Evolutionary conservation across 192 early-diverging fungal species (phyloP), one percentile per base, ranked within the genome.

Genomic region (Coemansia umbellata): DNA sequence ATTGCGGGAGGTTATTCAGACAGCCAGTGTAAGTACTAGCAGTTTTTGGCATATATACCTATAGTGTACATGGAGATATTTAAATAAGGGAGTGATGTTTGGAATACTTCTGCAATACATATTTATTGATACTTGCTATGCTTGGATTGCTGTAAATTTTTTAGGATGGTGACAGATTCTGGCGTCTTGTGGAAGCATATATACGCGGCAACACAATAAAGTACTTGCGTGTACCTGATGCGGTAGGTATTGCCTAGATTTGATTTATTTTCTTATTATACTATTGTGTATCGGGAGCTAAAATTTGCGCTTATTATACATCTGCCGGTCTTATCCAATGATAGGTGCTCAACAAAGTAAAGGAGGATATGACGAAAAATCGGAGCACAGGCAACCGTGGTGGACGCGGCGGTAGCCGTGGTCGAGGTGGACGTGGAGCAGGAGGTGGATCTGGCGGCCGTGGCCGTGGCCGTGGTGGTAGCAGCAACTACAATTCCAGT

Each of bases 1-100:
- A 31, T 78, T 98, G 21, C 84, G 89, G 47, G 93, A 96, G 64
- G 94, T 97, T 18, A 95, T 97, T 59, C 88, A 89, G 68, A 98
- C 94, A 0, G 86, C 85, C 0, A 86, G 91, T 28, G 84, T 86
- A 86, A 58, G 74, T 55, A 24, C 30, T 39, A n/a, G n/a, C 33
- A 9, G 33, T n/a, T n/a, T n/a, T n/a, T n/a, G n/a, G 9, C 22
- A 18, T 31, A 18, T n/a, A n/a, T n/a, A n/a, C n/a, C n/a, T n/a
- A n/a, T n/a, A n/a, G n/a, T n/a, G n/a, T n/a, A n/a, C n/a, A n/a
- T n/a, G n/a, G n/a, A n/a, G n/a, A n/a, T n/a, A n/a, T n/a, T n/a
- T n/a, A n/a, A 24, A 22, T 37, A 17, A 27, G 33, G 6, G 18
- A 13, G 24, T 5, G n/a, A 8, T 31, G 19, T 14, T 7, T 11